These are phyloP conservation scores for Bimuria novae-zelandiae DNA, from an alignment of 2,329 filamentous ascomycete genomes.

Conservation along the genomic window DNA sequence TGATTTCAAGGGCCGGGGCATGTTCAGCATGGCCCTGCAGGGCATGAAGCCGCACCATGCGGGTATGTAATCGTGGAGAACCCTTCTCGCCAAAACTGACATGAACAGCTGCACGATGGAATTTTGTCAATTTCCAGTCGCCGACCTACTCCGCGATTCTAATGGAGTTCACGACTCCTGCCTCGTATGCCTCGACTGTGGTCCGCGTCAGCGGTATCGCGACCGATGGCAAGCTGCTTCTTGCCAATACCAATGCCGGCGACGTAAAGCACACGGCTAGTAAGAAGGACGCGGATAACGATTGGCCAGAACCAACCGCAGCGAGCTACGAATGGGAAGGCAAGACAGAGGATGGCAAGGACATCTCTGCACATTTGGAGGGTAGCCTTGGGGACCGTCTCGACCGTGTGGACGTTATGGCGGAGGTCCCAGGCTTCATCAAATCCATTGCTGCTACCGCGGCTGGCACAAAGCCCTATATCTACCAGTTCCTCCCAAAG, in stretches of 20 bases:
- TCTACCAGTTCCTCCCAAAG: constrained; percentile 86
- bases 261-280: constrained; percentile 70
- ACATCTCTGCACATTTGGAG: constrained; percentile 70
- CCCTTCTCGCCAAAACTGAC: constrained; percentile 14
- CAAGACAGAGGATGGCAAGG: constrained; percentile 74
- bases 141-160: constrained; percentile 83
- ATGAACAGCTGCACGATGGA: constrained; percentile 75
- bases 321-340: constrained; percentile 80
- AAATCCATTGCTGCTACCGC: constrained; percentile 90
- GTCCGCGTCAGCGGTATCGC: constrained; percentile 83
- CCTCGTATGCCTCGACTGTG: constrained; percentile 84
- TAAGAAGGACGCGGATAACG: constrained; percentile 74
- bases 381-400: constrained; percentile 69
- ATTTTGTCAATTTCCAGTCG: constrained; percentile 89
- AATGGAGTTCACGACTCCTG: constrained; percentile 96
- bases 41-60: constrained; percentile 99
- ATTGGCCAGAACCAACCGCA: constrained; percentile 84
- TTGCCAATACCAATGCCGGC: constrained; percentile 68
- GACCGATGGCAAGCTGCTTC: constrained; percentile 79
- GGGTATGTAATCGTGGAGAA: constrained; percentile 54
- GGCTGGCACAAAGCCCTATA: constrained; percentile 93
- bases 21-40: constrained; percentile 86
- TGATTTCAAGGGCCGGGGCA: constrained; percentile 77
- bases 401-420: constrained; percentile 94
- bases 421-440: constrained; percentile 91